A percentile compares a stretch with the other conserved stretches of the same genome.
Conservation (phyloP, 345 rosid genomes). For the Euphorbia tirucalli region DNA sequence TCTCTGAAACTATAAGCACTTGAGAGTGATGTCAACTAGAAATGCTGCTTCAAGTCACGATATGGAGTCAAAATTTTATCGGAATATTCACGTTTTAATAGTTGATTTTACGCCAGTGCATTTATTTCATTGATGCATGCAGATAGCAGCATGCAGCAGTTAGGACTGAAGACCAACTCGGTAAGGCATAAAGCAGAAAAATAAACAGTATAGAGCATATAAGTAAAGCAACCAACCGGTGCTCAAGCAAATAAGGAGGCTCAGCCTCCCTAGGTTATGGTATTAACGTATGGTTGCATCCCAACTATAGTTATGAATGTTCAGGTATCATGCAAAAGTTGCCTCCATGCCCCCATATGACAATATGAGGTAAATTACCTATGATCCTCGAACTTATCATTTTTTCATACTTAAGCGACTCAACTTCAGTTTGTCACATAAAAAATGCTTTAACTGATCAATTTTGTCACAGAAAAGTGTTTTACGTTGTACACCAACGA, state of each 20-base stretch:
- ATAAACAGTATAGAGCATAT: too few relatives aligned
- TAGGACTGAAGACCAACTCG: too few relatives aligned
- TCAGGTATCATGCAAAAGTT: neutral
- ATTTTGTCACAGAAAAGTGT: too few relatives aligned
- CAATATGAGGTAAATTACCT: neutral
- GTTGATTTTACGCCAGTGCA: neutral
- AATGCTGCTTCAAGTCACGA: neutral
- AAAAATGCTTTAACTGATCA: too few relatives aligned
- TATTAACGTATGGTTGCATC: neutral
- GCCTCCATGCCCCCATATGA: neutral
- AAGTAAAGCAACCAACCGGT: too few relatives aligned
- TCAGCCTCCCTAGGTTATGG: neutral
- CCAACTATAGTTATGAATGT: neutral
- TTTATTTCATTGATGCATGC: neutral
- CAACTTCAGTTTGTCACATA: too few relatives aligned
- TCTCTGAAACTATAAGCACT: neutral
- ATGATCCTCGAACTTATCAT: too few relatives aligned
- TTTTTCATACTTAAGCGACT: too few relatives aligned
- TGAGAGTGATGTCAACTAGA: neutral
- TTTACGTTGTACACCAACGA: too few relatives aligned
- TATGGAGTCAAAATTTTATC: neutral
- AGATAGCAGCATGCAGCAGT: too few relatives aligned
- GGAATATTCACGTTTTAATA: neutral
- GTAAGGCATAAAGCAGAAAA: too few relatives aligned
- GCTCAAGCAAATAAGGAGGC: too few relatives aligned